Conservation (phyloP, 208 protist species). For the Vickermania ingenoplastis region DNA sequence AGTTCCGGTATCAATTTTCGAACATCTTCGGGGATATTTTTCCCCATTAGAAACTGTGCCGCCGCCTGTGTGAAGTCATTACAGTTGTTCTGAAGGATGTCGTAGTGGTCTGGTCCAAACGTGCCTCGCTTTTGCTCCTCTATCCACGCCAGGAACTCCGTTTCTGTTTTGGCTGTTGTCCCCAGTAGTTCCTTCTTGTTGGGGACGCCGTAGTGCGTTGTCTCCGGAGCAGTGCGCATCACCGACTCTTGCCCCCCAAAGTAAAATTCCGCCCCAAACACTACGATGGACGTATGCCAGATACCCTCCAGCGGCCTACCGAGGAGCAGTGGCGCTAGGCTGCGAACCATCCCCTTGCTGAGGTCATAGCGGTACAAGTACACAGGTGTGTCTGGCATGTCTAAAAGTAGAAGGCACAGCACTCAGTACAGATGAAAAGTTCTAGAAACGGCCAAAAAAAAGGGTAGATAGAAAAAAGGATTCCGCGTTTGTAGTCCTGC, state of each 20-base stretch:
- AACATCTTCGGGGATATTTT: slow-evolving; percentile 59
- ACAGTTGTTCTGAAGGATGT: slow-evolving; percentile 88
- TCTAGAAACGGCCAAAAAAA: no score
- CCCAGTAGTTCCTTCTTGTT: slow-evolving; percentile 48
- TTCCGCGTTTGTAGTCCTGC: no score
- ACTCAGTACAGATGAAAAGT: no score
- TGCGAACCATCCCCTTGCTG: slow-evolving; percentile 78
- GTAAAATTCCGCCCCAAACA: slow-evolving; percentile 87
- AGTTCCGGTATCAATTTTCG: slow-evolving; percentile 65
- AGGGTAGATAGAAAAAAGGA: no score
- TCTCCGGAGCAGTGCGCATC: slow-evolving; percentile 30
- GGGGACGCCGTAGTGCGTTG: slow-evolving; percentile 77
- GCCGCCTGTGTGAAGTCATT: slow-evolving; percentile 90
- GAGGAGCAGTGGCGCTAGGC: slow-evolving; percentile 58
- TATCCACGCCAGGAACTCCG: slow-evolving; percentile 52
- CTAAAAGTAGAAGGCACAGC: not conserved
- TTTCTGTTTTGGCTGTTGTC: slow-evolving; percentile 36
- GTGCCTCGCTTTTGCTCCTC: slow-evolving; percentile 5
- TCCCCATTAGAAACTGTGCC: slow-evolving; percentile 49
- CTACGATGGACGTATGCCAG: slow-evolving; percentile 92
- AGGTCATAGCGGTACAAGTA: slow-evolving; percentile 91
- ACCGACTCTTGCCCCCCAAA: slow-evolving; percentile 88
- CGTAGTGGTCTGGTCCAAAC: slow-evolving; percentile 81
- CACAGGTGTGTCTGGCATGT: slow-evolving; percentile 51
- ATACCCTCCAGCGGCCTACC: slow-evolving; percentile 88